These are phyloP conservation scores for Daedaleopsis nitida DNA, from an alignment of 768 basidiomycete genomes.

Conservation along the genomic window DNA sequence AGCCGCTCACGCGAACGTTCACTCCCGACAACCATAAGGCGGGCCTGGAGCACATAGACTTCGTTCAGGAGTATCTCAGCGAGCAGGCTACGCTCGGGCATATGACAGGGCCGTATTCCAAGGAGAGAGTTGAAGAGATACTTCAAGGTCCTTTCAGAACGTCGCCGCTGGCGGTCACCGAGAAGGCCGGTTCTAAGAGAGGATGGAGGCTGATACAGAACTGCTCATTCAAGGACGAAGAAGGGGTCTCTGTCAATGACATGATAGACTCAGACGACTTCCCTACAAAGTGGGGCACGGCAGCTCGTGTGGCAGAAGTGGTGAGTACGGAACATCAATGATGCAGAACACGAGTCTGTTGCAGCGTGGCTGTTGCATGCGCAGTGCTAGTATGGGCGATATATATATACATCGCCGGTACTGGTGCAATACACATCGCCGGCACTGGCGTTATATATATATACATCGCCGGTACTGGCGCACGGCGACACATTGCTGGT, in stretches of 20 bases:
- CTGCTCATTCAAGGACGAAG: slow-evolving; percentile 1
- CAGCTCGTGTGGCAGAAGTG: slow-evolving; percentile 7
- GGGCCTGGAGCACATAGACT: slow-evolving; percentile 2
- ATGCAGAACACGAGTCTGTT: too few species aligned
- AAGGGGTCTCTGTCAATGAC: slow-evolving; percentile 3
- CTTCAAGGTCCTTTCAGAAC: slow-evolving; percentile 1
- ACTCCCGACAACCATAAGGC: slow-evolving; percentile 11
- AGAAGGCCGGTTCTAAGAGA: not conserved
- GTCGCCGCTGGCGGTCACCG: slow-evolving; percentile 6
- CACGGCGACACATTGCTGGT: too few species aligned
- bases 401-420: not conserved
- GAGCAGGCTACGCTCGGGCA: slow-evolving; percentile 3
- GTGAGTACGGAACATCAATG: too few species aligned
- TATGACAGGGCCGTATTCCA: slow-evolving; percentile 10
- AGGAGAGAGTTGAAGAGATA: not conserved
- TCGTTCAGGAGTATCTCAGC: not conserved
- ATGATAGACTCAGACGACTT: slow-evolving; percentile 11
- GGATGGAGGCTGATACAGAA: slow-evolving; percentile 7
- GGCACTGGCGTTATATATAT: not conserved
- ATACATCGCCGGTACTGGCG: not conserved
- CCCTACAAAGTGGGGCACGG: slow-evolving; percentile 7
- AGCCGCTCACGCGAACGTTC: not conserved
- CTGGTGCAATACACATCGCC: not conserved
- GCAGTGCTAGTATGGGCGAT: too few species aligned
- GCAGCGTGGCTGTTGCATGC: too few species aligned